Conservation (phyloP, 192 early-diverging fungal species). For the Spizellomyces punctatus region DNA sequence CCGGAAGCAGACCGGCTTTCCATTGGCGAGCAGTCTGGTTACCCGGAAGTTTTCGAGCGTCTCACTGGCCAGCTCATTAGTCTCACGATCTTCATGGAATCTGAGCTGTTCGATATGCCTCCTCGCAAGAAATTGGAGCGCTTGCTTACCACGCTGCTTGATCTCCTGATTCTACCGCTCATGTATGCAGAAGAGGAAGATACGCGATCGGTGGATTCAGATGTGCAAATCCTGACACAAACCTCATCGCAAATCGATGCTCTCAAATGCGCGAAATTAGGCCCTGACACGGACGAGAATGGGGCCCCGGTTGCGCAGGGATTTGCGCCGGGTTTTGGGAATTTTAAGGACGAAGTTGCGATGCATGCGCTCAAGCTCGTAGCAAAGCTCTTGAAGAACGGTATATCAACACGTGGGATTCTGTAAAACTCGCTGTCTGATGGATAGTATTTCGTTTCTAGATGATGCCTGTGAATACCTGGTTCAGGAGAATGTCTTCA, state of each 20-base stretch:
- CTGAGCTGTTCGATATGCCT: slow-evolving; percentile 3
- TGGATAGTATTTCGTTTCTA: slow-evolving; percentile 1
- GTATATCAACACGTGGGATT: background rate
- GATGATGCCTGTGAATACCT: slow-evolving; percentile 21
- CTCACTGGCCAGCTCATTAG: background rate
- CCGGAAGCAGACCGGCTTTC: background rate
- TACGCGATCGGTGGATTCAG: background rate
- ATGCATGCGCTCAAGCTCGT: background rate
- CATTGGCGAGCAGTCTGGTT: background rate
- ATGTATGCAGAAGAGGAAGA: slow-evolving; percentile 8
- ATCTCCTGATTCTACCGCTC: slow-evolving; percentile 37
- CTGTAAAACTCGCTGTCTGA: slow-evolving; percentile 16
- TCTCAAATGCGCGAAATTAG: background rate
- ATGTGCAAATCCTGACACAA: background rate
- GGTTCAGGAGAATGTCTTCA: slow-evolving; percentile 24
- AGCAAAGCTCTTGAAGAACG: too few species aligned
- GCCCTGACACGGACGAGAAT: background rate
- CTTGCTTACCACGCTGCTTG: slow-evolving; percentile 19
- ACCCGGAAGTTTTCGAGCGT: background rate
- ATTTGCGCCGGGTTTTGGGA: background rate
- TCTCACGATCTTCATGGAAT: slow-evolving; percentile 27
- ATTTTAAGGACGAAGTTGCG: background rate
- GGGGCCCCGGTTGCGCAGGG: background rate
- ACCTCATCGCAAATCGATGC: background rate
- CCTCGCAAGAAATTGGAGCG: slow-evolving; percentile 1